Base-by-base conservation (phyloP, 2,329 filamentous ascomycete species). In the Nemania bipapillata region DNA sequence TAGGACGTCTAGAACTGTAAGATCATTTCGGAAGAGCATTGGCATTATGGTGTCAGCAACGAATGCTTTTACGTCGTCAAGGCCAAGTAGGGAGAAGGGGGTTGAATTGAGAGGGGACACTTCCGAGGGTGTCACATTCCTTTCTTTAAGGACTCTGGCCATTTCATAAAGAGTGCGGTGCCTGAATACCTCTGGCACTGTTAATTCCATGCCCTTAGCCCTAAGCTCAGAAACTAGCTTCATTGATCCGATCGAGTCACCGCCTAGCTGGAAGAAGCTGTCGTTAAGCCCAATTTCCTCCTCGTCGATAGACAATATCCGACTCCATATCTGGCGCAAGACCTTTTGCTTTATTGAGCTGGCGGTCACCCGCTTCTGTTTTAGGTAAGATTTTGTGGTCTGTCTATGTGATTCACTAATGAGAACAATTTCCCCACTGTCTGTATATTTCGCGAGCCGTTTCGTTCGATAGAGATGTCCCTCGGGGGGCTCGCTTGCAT, bases 171-270 rank as follows among this genome's bases (percentile, higher is more conserved):
- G 75, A 8, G 81, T 81, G 22, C 80, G 78, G 77, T 80, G 81
- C 72, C 81, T 79, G 78, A 90, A 89, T 63, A 89, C 85, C 28
- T 86, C 82, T 1, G 85, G 84, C 1, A 90, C 87, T 0, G 82
- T 86, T 26, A 90, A 73, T 7, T 80, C 79, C 57, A 86, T 75
- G 0, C 83, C 83, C 26, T 83, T 81, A 1, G 81, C 79, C 24
- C 86, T 80, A 2, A 86, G 83, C 61, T 85, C 84, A 2, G 87
- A 85, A 0, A 89, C 87, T 0, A 90, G 79, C 74, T 86, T 87
- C 86, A 90, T 90, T 1, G 87, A 87, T 1, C 83, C 78, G 28
- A 89, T 86, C 0, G 87, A 89, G 77, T 89, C 87, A 22, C 87
- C 87, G 0, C 87, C 87, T 0, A 89, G 81, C 2, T 83, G 82